phyloP scores from a whole-genome alignment of 306 rosid genomes.

The Astragalus glycyphyllos region DNA sequence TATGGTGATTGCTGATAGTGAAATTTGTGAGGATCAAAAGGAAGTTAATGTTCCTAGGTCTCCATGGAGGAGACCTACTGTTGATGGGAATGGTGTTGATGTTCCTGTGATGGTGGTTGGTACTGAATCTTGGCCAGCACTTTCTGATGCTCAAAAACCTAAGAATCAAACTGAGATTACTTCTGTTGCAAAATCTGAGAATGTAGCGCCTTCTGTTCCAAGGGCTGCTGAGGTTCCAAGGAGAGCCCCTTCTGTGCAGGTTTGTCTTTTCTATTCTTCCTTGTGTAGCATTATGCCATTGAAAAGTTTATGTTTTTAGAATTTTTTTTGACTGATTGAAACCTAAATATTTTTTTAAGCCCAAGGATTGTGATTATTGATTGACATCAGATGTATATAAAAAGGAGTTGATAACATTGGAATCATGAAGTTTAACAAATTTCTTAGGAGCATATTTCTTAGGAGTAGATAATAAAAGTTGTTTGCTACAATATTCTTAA shows the following conservation, averaged over 20 bases:
- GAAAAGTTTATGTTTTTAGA: neutral
- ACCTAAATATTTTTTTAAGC: no score
- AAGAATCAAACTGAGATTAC: conserved; percentile 50
- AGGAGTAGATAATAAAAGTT: conserved; percentile 12
- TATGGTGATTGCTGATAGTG: conserved; percentile 83
- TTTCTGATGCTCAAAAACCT: conserved; percentile 71
- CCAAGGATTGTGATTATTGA: neutral
- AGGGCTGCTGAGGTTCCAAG: conserved; percentile 49
- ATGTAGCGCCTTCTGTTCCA: conserved; percentile 38
- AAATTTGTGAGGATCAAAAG: conserved; percentile 60
- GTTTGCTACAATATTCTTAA: conserved; percentile 9
- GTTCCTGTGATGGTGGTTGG: conserved; percentile 69
- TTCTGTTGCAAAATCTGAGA: conserved; percentile 47
- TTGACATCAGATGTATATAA: conserved; percentile 17
- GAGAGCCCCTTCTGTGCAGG: conserved; percentile 61
- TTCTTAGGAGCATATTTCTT: neutral
- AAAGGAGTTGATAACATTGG: neutral
- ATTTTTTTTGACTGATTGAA: neutral
- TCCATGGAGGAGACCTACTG: conserved; percentile 79
- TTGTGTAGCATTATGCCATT: conserved; percentile 14
- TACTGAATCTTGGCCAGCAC: conserved; percentile 87
- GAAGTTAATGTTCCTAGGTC: conserved; percentile 72
- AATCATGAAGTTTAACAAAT: neutral
- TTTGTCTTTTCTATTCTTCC: conserved; percentile 5
- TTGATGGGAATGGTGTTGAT: conserved; percentile 56